A percentile compares a stretch with the other conserved stretches of the same genome.
Conservation (phyloP, 208 protist species). For the Leishmania braziliensis region DNA sequence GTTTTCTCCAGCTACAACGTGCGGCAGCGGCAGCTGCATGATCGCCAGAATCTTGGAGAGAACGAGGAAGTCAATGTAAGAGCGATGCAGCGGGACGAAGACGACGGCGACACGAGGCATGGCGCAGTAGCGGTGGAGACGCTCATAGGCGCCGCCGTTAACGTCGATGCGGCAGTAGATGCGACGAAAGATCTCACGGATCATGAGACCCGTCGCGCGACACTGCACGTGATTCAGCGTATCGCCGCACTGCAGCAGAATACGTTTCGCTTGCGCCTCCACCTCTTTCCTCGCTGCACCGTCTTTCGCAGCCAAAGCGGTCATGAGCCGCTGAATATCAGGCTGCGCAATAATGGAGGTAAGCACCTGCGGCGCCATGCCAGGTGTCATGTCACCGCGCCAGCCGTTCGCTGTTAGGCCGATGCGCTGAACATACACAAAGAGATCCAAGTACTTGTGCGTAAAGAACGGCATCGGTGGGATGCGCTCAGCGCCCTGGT, state of each 20-base stretch:
- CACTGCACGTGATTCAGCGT: slow-evolving; percentile 63
- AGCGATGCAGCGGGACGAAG: slow-evolving; percentile 79
- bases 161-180: slow-evolving; percentile 73
- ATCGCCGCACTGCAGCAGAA: slow-evolving; percentile 81
- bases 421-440: slow-evolving; percentile 49
- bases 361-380: slow-evolving; percentile 55
- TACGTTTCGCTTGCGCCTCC: slow-evolving; percentile 45
- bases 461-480: slow-evolving; percentile 39
- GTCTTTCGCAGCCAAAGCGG: slow-evolving; percentile 45
- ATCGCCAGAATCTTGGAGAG: slow-evolving; percentile 78
- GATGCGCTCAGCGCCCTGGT: slow-evolving; percentile 35
- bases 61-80: slow-evolving; percentile 91
- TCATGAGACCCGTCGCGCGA: slow-evolving; percentile 53
- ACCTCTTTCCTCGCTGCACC: slow-evolving; percentile 41
- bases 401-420: slow-evolving; percentile 53
- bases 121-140: slow-evolving; percentile 43
- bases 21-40: slow-evolving; percentile 68
- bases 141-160: slow-evolving; percentile 64
- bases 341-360: slow-evolving; percentile 61
- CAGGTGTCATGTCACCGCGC: slow-evolving; percentile 39
- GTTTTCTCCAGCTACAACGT: slow-evolving; percentile 89
- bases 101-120: slow-evolving; percentile 67
- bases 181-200: slow-evolving; percentile 60
- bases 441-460: slow-evolving; percentile 27
- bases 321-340: slow-evolving; percentile 51